phyloP scores from a whole-genome alignment of 2,329 filamentous ascomycete species.

The Ceratocystis huliohia region DNA sequence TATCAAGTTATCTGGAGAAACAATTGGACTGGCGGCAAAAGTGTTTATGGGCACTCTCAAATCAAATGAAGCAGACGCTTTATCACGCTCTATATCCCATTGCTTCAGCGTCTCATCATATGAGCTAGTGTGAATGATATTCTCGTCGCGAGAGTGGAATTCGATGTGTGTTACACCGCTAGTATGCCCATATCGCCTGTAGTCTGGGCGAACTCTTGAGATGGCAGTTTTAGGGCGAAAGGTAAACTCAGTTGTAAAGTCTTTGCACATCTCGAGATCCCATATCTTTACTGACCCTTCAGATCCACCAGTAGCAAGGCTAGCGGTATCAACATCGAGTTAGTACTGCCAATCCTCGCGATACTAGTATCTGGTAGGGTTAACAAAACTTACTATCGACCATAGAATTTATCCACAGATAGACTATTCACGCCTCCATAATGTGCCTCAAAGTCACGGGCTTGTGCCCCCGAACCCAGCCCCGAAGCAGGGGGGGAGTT shows the following conservation, averaged over 20 bases:
- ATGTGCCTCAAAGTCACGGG: conserved; percentile 44
- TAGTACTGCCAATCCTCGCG: neutral
- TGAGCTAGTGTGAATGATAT: conserved; percentile 62
- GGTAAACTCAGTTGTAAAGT: conserved; percentile 34
- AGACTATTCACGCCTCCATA: conserved; percentile 66
- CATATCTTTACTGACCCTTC: conserved; percentile 76
- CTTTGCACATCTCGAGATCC: conserved; percentile 58
- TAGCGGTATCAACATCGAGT: conserved; percentile 27
- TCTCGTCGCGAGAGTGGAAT: conserved; percentile 67
- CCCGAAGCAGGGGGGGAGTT: neutral
- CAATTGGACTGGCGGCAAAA: conserved; percentile 63
- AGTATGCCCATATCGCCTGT: conserved; percentile 37
- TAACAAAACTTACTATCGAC: conserved; percentile 45
- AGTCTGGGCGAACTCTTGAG: conserved; percentile 30
- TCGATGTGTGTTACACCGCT: conserved; percentile 63
- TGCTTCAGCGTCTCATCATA: conserved; percentile 68
- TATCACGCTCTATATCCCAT: conserved; percentile 53
- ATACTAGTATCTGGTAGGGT: neutral
- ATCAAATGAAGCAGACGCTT: conserved; percentile 52
- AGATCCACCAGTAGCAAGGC: conserved; percentile 71
- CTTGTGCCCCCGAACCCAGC: neutral
- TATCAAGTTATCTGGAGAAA: conserved; percentile 57
- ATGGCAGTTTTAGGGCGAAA: conserved; percentile 44
- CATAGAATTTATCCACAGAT: conserved; percentile 70
- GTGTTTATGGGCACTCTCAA: conserved; percentile 59